Evolutionary conservation across 257 asterid genomes (phyloP), one percentile per base, ranked within the genome.

Genomic region (Jasminum sambac): DNA sequence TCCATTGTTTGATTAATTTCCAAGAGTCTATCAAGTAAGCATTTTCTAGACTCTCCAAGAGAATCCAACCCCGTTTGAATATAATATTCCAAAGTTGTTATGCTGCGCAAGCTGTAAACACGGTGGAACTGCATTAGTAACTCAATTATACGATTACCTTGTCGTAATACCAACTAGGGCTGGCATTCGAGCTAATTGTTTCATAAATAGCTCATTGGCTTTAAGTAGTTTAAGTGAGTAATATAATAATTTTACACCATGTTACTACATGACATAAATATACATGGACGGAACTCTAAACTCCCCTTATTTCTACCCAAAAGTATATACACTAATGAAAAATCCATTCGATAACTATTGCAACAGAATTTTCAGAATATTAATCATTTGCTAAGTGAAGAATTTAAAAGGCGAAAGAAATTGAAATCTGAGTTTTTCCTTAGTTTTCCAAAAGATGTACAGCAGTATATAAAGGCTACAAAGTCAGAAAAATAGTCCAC

Each of bases 61-160:
- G 90, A 78, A 88, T 86, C 96, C 86, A 91, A 73, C 70, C 96
- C 91, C 75, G 98, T 89, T 84, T 94, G 95, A 78, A 94, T 75
- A 70, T 84, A 87, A 81, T 86, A 89, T 74, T 87, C 87, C 39
- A 92, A 72, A 58, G 89, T 61, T 68, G 89, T 81, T 73, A 84
- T 81, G 91, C 96, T 91, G 77, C 87, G 88, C 74, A 89, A 91
- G 81, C 98, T 94, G 93, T 66, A 68, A 78, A 67, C 80, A 79
- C 66, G 72, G 63, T 26, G 60, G 9, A 73, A 16, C 41, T 63
- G 64, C 25, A 69, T 64, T 50, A 40, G 59, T 58, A 64, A 72
- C 14, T 48, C 44, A 61, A 30, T 9, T 44, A 69, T 67, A 40
- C 63, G 71, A 70, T 21, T 64, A 72, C 74, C 67, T 41, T 67